Conservation (phyloP, 176 grass and related monocot genomes). For the Saccharum officinarum region DNA sequence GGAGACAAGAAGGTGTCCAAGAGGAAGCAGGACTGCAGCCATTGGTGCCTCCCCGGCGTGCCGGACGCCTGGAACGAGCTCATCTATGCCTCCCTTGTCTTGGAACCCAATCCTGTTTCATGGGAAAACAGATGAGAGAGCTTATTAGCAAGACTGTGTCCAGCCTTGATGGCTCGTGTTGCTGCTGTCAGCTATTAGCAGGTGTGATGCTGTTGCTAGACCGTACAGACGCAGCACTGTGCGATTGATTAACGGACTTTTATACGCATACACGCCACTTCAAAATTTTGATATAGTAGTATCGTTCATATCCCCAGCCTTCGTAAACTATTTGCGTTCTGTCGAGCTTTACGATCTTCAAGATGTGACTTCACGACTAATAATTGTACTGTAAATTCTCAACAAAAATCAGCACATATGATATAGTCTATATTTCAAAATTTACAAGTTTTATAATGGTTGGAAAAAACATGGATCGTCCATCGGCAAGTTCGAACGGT, state of each 20-base stretch:
- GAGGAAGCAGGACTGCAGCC: conserved; percentile 93
- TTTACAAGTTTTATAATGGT: too few species aligned
- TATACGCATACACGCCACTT: neutral
- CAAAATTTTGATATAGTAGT: neutral
- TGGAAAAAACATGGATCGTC: too few species aligned
- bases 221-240: neutral
- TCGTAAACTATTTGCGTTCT: too few species aligned
- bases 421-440: too few species aligned
- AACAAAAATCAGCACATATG: too few species aligned
- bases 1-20: conserved; percentile 53
- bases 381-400: too few species aligned
- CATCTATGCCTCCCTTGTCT: conserved; percentile 70
- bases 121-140: conserved; percentile 12
- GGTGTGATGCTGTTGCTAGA: neutral
- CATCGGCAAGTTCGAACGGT: too few species aligned
- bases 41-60: conserved; percentile 92
- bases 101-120: conserved; percentile 17
- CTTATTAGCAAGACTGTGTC: neutral
- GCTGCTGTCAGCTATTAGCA: neutral
- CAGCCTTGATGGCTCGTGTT: neutral
- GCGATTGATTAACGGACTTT: too few species aligned
- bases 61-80: conserved; percentile 94
- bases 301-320: too few species aligned
- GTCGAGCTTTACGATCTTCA: too few species aligned
- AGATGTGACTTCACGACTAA: too few species aligned